Evolutionary conservation across 108 stramenopile genomes (phyloP).

Genomic region (Schizochytrium sp.): DNA sequence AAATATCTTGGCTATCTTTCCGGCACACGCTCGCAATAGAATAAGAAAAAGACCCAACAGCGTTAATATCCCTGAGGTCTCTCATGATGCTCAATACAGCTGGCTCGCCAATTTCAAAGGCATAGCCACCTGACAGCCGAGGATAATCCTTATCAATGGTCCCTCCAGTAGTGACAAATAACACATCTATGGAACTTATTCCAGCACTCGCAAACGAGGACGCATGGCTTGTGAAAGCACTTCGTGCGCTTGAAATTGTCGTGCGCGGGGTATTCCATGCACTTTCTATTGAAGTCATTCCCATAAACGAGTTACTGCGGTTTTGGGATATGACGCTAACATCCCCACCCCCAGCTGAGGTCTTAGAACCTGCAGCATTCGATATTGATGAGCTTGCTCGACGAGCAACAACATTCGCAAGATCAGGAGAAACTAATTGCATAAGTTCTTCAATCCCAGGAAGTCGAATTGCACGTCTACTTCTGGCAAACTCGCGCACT

Average conservation of each 20-base stretch:
- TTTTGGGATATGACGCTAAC: background rate
- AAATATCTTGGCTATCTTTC: constrained; percentile 48
- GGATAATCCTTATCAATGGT: constrained; percentile 57
- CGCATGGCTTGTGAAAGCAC: constrained; percentile 13
- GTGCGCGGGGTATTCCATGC: constrained; percentile 30
- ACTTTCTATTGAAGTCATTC: background rate
- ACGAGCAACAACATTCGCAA: background rate
- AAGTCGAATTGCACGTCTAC: background rate
- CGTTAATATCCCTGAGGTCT: constrained; percentile 21
- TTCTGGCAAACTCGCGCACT: constrained; percentile 1
- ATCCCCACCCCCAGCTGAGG: background rate
- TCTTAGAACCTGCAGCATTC: background rate
- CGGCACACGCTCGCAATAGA: constrained; percentile 42
- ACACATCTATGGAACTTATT: background rate
- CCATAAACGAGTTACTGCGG: background rate
- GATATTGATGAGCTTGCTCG: background rate
- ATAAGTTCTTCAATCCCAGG: background rate
- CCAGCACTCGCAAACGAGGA: background rate
- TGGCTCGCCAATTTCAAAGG: constrained; percentile 55
- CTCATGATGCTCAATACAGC: background rate
- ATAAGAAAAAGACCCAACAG: background rate
- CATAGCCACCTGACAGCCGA: constrained; percentile 41
- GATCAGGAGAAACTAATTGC: background rate
- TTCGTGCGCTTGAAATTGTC: background rate
- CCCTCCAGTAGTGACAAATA: constrained; percentile 40